Evolutionary conservation across 164 flowering plant genomes (phyloP).

Genomic region (Magnolia kwangsiensis): DNA sequence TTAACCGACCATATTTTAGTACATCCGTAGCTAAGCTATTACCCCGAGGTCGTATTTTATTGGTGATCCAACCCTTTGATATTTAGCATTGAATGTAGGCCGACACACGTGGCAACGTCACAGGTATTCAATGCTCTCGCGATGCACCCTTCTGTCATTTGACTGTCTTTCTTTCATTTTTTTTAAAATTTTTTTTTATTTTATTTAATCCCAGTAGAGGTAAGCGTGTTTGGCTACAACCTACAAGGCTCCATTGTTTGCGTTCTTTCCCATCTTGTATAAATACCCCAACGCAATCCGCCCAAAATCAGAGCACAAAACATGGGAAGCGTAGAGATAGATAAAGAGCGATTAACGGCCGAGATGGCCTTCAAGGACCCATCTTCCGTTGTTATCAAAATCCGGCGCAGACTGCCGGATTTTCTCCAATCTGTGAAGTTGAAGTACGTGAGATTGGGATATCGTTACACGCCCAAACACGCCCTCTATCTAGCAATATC

Average conservation of each 20-base stretch:
- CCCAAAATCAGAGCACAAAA: background rate
- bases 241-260: no score
- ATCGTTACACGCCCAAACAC: conserved; percentile 41
- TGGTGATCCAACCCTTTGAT: no score
- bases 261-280: background rate
- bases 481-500: conserved; percentile 23
- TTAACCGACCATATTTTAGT: no score
- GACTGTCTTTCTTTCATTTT: background rate
- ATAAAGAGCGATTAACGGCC: conserved; percentile 73
- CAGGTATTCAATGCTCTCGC: background rate
- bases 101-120: background rate
- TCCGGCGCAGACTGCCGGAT: conserved; percentile 53
- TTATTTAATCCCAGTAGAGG: no score
- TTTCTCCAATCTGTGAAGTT: conserved; percentile 80
- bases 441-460: conserved; percentile 76
- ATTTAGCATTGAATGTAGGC: no score
- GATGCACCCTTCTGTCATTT: background rate
- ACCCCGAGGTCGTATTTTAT: no score
- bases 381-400: conserved; percentile 66
- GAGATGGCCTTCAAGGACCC: conserved; percentile 73
- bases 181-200: no score
- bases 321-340: conserved; percentile 57
- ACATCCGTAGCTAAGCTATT: no score
- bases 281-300: background rate
- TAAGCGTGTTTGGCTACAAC: no score